Evolutionary conservation across 2,329 filamentous ascomycete species (phyloP).

Genomic region (Cladosporium colombiae): DNA sequence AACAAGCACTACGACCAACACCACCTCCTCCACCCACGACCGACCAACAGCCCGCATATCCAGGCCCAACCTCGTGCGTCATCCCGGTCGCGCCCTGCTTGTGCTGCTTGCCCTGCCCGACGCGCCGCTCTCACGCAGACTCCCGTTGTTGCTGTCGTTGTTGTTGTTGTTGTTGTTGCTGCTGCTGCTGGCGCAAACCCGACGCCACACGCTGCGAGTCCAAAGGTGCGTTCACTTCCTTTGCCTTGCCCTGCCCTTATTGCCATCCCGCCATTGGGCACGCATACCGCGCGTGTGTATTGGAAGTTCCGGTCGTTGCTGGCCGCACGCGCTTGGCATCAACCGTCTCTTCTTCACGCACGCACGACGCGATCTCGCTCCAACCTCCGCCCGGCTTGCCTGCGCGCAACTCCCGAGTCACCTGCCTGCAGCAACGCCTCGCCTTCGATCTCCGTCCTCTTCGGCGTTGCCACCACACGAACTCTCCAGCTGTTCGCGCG

Average conservation of each 20-base stretch:
- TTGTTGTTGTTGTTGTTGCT: not conserved
- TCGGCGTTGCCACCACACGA: slow-evolving; percentile 4
- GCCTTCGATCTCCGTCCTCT: slow-evolving; percentile 1
- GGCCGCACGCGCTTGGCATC: not conserved
- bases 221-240: not conserved
- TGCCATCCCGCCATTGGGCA: not conserved
- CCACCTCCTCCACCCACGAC: not conserved
- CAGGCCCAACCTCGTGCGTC: slow-evolving; percentile 9
- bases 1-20: not conserved
- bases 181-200: not conserved
- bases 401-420: not conserved
- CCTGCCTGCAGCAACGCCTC: slow-evolving; percentile 6
- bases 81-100: not conserved
- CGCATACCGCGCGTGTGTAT: not conserved
- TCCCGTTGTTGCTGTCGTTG: not conserved
- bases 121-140: not conserved
- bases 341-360: slow-evolving; percentile 6
- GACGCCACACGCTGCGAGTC: not conserved
- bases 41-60: slow-evolving; percentile 1
- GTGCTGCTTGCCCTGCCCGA: slow-evolving; percentile 2
- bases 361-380: slow-evolving; percentile 1
- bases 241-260: not conserved
- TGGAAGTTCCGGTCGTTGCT: not conserved
- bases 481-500: slow-evolving; percentile 6
- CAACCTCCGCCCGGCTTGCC: slow-evolving; percentile 13